Percentiles rank a stretch among this genome's conserved stretches.
phyloP scores from a whole-genome alignment of 1,139 yeast species.

The Meyerozyma smithsonii region DNA sequence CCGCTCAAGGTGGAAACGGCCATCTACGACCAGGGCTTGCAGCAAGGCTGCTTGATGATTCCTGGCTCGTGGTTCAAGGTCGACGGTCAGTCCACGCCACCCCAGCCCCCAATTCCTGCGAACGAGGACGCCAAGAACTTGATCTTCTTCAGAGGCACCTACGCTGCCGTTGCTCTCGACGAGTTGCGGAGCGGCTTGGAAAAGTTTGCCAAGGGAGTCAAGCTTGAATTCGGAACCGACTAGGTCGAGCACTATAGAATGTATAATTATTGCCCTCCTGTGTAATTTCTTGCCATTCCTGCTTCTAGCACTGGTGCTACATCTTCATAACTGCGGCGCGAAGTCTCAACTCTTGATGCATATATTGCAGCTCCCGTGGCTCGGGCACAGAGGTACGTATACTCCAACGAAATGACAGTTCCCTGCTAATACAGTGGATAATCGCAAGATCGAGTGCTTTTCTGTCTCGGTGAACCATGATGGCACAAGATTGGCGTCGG shows the following conservation, averaged over 20 bases:
- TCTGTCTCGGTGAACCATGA: constrained; percentile 78
- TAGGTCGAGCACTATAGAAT: too few relatives aligned
- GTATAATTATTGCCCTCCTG: too few relatives aligned
- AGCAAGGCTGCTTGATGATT: constrained; percentile 67
- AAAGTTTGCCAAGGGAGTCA: constrained; percentile 59
- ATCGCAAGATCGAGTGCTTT: constrained; percentile 77
- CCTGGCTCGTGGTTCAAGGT: constrained; percentile 90
- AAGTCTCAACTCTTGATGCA: constrained; percentile 45
- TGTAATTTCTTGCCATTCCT: too few relatives aligned
- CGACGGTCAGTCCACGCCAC: constrained; percentile 41
- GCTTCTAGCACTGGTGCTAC: too few relatives aligned
- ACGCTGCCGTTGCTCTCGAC: constrained; percentile 75
- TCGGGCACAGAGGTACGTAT: constrained; percentile 59
- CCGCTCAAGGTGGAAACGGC: constrained; percentile 58
- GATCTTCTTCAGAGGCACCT: constrained; percentile 85
- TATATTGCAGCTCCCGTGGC: constrained; percentile 80
- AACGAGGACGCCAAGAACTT: constrained; percentile 32
- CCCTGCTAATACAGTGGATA: constrained; percentile 51
- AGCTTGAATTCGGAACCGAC: constrained; percentile 35
- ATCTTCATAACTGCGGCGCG: too few relatives aligned
- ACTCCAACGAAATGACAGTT: constrained; percentile 2
- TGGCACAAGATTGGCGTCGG: constrained; percentile 84
- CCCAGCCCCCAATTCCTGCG: constrained; percentile 41
- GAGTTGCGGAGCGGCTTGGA: constrained; percentile 55
- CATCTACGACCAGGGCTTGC: constrained; percentile 60